phyloP scores from a whole-genome alignment of 2,329 filamentous ascomycete genomes.

The Diaporthe helianthi region DNA sequence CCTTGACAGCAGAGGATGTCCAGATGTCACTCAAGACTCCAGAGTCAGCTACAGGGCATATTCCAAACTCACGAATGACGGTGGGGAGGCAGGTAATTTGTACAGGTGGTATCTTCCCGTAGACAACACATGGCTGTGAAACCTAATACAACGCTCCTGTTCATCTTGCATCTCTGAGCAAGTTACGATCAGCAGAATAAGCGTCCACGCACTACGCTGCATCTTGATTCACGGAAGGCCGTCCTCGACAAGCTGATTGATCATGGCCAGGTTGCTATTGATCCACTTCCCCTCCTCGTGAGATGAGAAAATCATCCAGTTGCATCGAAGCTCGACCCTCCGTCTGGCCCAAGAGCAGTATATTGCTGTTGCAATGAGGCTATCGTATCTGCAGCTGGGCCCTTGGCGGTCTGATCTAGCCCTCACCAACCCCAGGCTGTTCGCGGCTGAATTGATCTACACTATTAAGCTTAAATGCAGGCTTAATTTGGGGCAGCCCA shows the following conservation, averaged over 20 bases:
- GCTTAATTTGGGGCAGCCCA: constrained; percentile 16
- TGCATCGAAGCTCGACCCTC: neutral
- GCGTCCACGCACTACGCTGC: constrained; percentile 1
- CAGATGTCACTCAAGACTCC: too few species aligned
- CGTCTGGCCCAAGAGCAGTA: neutral
- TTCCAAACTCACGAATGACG: neutral
- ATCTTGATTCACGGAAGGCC: constrained; percentile 12
- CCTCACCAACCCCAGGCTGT: neutral
- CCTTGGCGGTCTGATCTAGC: constrained; percentile 20
- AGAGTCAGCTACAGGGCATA: neutral
- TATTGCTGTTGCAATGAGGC: constrained; percentile 22
- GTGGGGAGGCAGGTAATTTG: neutral
- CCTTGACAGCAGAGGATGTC: neutral
- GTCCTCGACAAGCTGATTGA: neutral
- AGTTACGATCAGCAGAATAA: neutral
- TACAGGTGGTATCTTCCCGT: neutral
- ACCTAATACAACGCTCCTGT: neutral
- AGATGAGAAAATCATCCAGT: neutral
- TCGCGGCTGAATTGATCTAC: constrained; percentile 26
- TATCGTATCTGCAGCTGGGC: constrained; percentile 21
- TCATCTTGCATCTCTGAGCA: neutral
- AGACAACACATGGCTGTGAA: neutral
- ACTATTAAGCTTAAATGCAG: constrained; percentile 26
- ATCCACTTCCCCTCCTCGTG: neutral
- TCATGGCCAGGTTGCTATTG: constrained; percentile 14